Conservation (phyloP, 306 rosid species). For the Rosa persica region DNA sequence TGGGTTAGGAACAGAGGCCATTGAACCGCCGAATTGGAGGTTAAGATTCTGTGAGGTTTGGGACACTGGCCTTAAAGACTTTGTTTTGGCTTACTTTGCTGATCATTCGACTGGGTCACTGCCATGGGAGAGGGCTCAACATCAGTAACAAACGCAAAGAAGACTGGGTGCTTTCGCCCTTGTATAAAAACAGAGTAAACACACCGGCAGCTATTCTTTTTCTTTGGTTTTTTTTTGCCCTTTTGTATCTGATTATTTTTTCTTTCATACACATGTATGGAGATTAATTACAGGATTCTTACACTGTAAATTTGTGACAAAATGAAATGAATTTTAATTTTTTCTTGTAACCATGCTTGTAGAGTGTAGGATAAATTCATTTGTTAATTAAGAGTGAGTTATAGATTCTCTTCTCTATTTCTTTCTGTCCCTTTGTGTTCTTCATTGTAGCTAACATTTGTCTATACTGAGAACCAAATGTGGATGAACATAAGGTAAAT, state of each 20-base stretch:
- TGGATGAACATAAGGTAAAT: background rate
- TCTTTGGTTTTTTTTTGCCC: conserved; percentile 24
- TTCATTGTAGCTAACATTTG: background rate
- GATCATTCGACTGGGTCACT: conserved; percentile 65
- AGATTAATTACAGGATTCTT: conserved; percentile 34
- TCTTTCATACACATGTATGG: conserved; percentile 33
- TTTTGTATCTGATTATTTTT: conserved; percentile 34
- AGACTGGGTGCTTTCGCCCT: conserved; percentile 42
- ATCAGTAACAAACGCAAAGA: conserved; percentile 26
- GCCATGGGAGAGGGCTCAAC: conserved; percentile 80
- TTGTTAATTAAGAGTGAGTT: background rate
- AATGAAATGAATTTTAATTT: conserved; percentile 30
- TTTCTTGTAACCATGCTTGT: conserved; percentile 23
- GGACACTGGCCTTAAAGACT: conserved; percentile 86
- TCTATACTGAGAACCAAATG: background rate
- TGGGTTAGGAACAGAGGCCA: conserved; percentile 84
- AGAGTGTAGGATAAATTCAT: background rate
- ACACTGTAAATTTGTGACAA: conserved; percentile 53
- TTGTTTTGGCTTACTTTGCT: conserved; percentile 54
- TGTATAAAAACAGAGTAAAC: conserved; percentile 46
- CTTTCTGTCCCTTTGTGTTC: background rate
- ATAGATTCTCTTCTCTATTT: background rate
- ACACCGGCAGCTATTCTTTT: conserved; percentile 53
- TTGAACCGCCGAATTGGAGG: conserved; percentile 84
- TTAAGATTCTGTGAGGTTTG: conserved; percentile 81